Percentiles rank a stretch among this genome's conserved stretches.
phyloP scores from a whole-genome alignment of 192 early-diverging fungal genomes.

The Endogone sp. region DNA sequence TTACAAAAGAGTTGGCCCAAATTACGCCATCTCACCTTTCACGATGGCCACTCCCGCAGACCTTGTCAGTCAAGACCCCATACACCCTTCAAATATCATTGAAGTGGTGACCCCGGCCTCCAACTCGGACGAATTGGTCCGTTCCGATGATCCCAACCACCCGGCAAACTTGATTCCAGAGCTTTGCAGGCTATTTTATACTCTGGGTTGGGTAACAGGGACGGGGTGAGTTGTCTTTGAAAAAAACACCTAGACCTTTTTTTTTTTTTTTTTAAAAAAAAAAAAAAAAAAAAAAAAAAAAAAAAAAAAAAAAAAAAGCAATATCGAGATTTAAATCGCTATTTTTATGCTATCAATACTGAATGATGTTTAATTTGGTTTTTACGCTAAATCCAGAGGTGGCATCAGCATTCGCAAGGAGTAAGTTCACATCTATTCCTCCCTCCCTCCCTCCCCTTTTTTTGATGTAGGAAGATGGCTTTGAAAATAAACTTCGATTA shows the following conservation, averaged over 20 bases:
- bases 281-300: too few relatives aligned
- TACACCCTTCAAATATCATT: too few relatives aligned
- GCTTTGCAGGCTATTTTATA: slow-evolving; percentile 86
- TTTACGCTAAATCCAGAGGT: slow-evolving; percentile 44
- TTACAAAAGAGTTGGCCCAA: too few relatives aligned
- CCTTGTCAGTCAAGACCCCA: too few relatives aligned
- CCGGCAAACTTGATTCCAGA: slow-evolving; percentile 91
- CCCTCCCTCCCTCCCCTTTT: background rate
- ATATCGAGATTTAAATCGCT: too few relatives aligned
- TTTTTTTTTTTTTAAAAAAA: too few relatives aligned
- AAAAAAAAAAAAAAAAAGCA: too few relatives aligned
- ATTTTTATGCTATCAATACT: slow-evolving; percentile 1
- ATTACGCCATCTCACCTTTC: background rate
- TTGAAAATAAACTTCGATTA: too few relatives aligned
- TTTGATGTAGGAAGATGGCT: too few relatives aligned
- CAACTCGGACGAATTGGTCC: slow-evolving; percentile 40
- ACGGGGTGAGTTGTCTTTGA: slow-evolving; percentile 60
- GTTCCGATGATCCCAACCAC: slow-evolving; percentile 56
- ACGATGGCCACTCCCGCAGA: background rate
- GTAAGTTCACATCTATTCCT: slow-evolving; percentile 31
- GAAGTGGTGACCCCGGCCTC: background rate
- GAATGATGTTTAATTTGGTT: too few relatives aligned
- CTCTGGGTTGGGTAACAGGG: slow-evolving; percentile 93
- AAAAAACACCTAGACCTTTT: slow-evolving; percentile 10
- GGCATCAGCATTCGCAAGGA: slow-evolving; percentile 77